Evolutionary conservation across 768 basidiomycete species (phyloP), one percentile per base, ranked within the genome.

Genomic region (Leccinum arenicola): DNA sequence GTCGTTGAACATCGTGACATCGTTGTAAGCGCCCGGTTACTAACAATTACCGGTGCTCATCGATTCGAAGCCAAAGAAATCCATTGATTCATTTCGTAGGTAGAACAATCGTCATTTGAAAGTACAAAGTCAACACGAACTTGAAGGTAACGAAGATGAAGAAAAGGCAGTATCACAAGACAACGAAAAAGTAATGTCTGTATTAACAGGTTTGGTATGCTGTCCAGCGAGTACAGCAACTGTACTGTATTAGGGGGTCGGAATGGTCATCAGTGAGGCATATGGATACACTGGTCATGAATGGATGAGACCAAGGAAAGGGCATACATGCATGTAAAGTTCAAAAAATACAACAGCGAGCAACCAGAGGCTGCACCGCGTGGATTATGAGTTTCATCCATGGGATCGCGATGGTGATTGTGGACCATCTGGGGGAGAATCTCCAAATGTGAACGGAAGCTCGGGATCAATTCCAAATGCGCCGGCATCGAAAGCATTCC

Each of bases 401-500:
- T 63, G 70, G 36, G 63, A 43, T 53, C 61, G 64, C 6, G 72
- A 50, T 25, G 72, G 67, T 14, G 72, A 69, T 51, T 70, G 72
- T 25, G 64, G 65, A 6, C 64, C 72, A 19, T 73, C 73, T 9
- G 69, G 19, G 8, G 72, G 29, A 38, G 75, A 59, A 14, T 79
- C 79, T 25, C 74, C 74, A 38, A 81, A 73, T 23, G 82, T 82
- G 72, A 93, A 93, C 23, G 90, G 84, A 38, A 89, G 76, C 68
- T 92, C 91, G 57, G 89, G 89, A 70, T 91, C 88, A 63, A 83
- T 81, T 57, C 85, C 86, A 74, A 91, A 91, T 35, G 85, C 84
- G 54, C 84, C 81, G 59, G 84, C 79, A 70, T 92, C 91, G 67
- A 91, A 88, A 66, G 82, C 83, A 63, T 80, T 78, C 76, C 82